Percentiles rank a stretch among this genome's conserved stretches.
phyloP scores from a whole-genome alignment of 768 basidiomycete genomes.

The Agaricus bisporus region DNA sequence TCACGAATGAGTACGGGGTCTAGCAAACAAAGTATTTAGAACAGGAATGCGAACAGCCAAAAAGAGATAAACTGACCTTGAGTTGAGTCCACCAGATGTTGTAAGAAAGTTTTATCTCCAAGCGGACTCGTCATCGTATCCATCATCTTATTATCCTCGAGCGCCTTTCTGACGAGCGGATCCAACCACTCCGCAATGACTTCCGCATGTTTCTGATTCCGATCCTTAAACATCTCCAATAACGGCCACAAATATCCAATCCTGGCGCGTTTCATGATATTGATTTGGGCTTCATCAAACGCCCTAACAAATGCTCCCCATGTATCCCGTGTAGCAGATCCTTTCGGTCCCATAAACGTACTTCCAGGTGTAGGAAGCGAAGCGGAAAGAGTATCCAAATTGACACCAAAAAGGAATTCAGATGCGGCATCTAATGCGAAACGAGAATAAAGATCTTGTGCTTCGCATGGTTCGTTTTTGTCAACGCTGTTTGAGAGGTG shows the following conservation, averaged over 20 bases:
- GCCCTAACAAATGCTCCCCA: conserved; percentile 60
- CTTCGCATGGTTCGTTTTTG: conserved; percentile 43
- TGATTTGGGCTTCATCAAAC: conserved; percentile 52
- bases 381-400: conserved; percentile 53
- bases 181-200: conserved; percentile 57
- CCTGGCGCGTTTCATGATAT: conserved; percentile 41
- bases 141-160: conserved; percentile 37
- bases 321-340: conserved; percentile 49
- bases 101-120: conserved; percentile 56
- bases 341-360: conserved; percentile 46
- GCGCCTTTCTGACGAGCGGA: conserved; percentile 50
- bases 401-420: conserved; percentile 67
- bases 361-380: conserved; percentile 44
- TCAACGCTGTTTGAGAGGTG: conserved; percentile 38
- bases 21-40: conserved; percentile 19
- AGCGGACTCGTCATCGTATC: conserved; percentile 30
- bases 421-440: conserved; percentile 70
- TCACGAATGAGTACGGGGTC: conserved; percentile 66
- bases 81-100: conserved; percentile 62
- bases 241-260: conserved; percentile 57
- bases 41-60: background rate
- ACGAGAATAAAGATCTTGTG: conserved; percentile 61
- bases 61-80: conserved; percentile 37
- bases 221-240: conserved; percentile 53
- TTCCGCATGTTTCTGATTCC: conserved; percentile 37